Percentiles rank a stretch among this genome's conserved stretches.
Evolutionary conservation across 176 grass and related monocot genomes (phyloP).

Genomic region (Ensete ventricosum): DNA sequence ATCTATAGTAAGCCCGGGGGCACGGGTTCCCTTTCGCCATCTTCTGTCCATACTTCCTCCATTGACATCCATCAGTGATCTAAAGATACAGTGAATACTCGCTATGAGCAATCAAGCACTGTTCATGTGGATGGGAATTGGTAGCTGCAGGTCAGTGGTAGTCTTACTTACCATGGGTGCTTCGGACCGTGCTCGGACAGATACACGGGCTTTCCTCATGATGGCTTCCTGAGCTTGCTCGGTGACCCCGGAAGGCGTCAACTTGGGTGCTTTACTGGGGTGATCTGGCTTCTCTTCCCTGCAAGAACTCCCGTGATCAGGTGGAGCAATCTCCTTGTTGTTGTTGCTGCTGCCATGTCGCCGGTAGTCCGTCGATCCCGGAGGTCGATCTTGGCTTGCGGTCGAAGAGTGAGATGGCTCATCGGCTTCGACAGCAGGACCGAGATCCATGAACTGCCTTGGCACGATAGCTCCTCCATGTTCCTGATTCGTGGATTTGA

Average conservation of each 20-base stretch:
- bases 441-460: slow-evolving; percentile 46
- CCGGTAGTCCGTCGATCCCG: slow-evolving; percentile 16
- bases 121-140: background rate
- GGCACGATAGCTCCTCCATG: slow-evolving; percentile 28
- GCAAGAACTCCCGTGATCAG: background rate
- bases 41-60: slow-evolving; percentile 96
- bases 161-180: slow-evolving; percentile 50
- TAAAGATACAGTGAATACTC: background rate
- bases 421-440: slow-evolving; percentile 5
- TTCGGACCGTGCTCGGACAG: slow-evolving; percentile 82
- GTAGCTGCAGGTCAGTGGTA: too few species aligned
- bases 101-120: too few species aligned
- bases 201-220: slow-evolving; percentile 94
- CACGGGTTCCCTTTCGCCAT: slow-evolving; percentile 95
- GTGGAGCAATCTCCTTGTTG: background rate
- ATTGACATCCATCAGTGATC: slow-evolving; percentile 93
- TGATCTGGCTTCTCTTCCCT: slow-evolving; percentile 28
- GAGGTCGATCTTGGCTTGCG: slow-evolving; percentile 40
- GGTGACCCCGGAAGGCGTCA: slow-evolving; percentile 29
- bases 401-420: slow-evolving; percentile 79
- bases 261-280: background rate
- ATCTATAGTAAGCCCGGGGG: slow-evolving; percentile 87
- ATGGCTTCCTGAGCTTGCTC: slow-evolving; percentile 47
- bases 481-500: background rate
- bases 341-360: background rate